These are phyloP conservation scores for Colletotrichum spaethianum DNA, from an alignment of 2,329 filamentous ascomycete genomes.

Conservation along the genomic window DNA sequence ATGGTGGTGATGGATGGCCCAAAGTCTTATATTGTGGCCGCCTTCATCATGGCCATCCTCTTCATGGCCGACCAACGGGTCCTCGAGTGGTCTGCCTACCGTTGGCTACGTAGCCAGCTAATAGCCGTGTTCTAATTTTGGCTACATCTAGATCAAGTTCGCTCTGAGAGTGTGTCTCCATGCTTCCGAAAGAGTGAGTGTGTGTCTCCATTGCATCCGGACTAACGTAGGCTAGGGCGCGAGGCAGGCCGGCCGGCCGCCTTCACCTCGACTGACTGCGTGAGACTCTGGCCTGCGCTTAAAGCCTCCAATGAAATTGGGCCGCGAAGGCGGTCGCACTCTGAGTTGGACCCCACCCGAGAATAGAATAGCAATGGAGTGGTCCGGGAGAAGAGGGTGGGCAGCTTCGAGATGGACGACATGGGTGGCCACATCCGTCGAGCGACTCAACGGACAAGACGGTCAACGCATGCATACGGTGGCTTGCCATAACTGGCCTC, in stretches of 20 bases:
- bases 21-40: conserved; percentile 73
- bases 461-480: conserved; percentile 47
- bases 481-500: conserved; percentile 39
- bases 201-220: conserved; percentile 16
- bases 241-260: conserved; percentile 38
- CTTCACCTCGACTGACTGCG: conserved; percentile 28
- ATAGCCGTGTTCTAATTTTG: conserved; percentile 43
- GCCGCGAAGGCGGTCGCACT: conserved; percentile 42
- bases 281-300: conserved; percentile 57
- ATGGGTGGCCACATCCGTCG: conserved; percentile 46
- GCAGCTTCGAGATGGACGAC: conserved; percentile 44
- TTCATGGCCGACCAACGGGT: conserved; percentile 28
- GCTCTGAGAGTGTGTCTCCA: conserved; percentile 8
- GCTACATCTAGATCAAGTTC: conserved; percentile 28
- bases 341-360: conserved; percentile 41
- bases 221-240: conserved; percentile 33
- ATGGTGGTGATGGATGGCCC: conserved; percentile 57
- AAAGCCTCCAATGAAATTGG: conserved; percentile 61
- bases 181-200: conserved; percentile 4
- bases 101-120: conserved; percentile 38
- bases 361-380: conserved; percentile 41
- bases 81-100: conserved; percentile 36
- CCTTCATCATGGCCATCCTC: conserved; percentile 54
- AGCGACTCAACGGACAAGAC: conserved; percentile 52
- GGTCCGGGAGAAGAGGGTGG: conserved; percentile 22